Conservation (phyloP, 108 stramenopile species). For the Stephanodiscus triporus region DNA sequence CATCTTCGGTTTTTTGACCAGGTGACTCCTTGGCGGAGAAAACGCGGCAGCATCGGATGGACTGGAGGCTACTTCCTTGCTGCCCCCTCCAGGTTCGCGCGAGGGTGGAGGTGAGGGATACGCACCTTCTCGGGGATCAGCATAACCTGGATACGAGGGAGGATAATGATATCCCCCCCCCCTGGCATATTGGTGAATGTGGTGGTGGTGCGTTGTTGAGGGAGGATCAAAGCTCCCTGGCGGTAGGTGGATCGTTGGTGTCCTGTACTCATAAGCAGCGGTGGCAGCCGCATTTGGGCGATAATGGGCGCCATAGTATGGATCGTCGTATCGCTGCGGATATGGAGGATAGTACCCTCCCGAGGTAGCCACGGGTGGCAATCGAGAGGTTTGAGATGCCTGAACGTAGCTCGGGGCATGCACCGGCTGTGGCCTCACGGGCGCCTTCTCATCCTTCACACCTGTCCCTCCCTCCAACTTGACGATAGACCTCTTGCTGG, state of each 20-base stretch:
- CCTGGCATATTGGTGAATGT: neutral
- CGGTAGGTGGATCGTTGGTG: neutral
- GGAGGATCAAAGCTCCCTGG: neutral
- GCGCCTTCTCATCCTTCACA: neutral
- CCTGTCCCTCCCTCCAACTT: neutral
- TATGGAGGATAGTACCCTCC: conserved; percentile 6
- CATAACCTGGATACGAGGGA: neutral
- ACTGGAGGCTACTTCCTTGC: neutral
- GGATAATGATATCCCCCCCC: conserved; percentile 2
- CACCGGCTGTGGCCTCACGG: neutral
- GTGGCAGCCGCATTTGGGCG: neutral
- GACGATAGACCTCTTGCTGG: neutral
- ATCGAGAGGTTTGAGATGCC: neutral
- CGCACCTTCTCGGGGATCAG: neutral
- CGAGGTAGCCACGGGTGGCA: neutral
- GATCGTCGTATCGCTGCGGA: neutral
- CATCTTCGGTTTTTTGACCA: neutral
- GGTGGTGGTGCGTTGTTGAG: conserved; percentile 3
- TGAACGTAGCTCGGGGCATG: neutral
- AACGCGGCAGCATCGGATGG: neutral
- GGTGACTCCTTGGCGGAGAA: neutral
- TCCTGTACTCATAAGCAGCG: neutral
- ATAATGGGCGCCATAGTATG: neutral
- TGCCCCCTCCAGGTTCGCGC: neutral
- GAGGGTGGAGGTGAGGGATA: conserved; percentile 2